Percentiles rank a stretch among this genome's conserved stretches.
phyloP scores from a whole-genome alignment of 2,329 filamentous ascomycete species.

The Aspergillus quadrilineatus region DNA sequence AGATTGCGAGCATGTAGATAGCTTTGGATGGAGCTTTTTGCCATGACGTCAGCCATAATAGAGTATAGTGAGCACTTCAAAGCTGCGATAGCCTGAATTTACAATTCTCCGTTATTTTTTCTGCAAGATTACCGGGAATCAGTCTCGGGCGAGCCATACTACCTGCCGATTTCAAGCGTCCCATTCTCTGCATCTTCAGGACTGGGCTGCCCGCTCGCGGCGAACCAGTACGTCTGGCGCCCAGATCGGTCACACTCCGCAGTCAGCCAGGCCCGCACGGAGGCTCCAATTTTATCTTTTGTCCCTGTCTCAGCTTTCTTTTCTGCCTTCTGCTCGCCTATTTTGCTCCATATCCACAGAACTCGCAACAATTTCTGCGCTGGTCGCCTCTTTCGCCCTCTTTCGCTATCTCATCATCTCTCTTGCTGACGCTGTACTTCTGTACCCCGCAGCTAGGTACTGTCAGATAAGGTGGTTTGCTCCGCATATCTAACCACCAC shows the following conservation, averaged over 20 bases:
- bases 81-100: background rate
- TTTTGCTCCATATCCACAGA: background rate
- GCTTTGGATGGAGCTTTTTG: background rate
- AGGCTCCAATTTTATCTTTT: conserved; percentile 16
- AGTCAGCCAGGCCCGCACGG: conserved; percentile 3
- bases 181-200: background rate
- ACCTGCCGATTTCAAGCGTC: background rate
- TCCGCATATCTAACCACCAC: background rate
- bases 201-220: background rate
- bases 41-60: conserved; percentile 13
- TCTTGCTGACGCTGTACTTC: conserved; percentile 1
- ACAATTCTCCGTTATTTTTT: too few relatives aligned
- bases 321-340: conserved; percentile 6
- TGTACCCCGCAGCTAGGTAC: conserved; percentile 16
- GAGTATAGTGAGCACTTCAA: background rate
- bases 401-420: background rate
- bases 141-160: background rate
- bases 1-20: too few relatives aligned
- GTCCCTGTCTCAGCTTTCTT: conserved; percentile 11
- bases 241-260: conserved; percentile 14
- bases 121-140: background rate
- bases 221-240: background rate
- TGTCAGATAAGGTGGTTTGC: conserved; percentile 6
- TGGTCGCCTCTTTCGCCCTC: background rate
- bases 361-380: background rate